Conservation (phyloP, 2,329 filamentous ascomycete genomes). For the Cladosporium sphaerospermum region DNA sequence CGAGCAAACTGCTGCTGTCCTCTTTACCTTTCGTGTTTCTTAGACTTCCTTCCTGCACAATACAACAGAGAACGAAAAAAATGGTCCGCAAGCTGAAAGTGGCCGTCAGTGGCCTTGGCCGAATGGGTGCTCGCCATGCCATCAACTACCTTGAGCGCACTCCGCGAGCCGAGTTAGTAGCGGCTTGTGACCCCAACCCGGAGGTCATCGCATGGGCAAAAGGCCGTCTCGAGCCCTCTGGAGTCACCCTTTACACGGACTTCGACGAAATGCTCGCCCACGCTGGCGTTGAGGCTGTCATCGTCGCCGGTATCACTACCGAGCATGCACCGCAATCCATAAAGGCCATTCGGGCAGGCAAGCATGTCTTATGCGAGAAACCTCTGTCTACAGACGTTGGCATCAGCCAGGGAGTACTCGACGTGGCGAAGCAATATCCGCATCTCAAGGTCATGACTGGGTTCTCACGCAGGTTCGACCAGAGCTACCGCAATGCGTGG, state of each 20-base stretch:
- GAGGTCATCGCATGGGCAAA: conserved; percentile 45
- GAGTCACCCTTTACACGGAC: conserved; percentile 47
- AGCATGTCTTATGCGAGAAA: conserved; percentile 57
- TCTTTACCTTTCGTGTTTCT: too few relatives aligned
- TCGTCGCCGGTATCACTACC: conserved; percentile 50
- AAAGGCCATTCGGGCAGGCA: conserved; percentile 48
- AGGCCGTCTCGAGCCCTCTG: conserved; percentile 45
- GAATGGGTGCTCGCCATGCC: conserved; percentile 46
- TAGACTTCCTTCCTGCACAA: background rate
- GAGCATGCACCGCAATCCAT: conserved; percentile 54
- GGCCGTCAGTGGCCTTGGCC: conserved; percentile 43
- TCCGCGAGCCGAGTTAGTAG: conserved; percentile 41
- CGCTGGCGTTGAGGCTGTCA: conserved; percentile 49
- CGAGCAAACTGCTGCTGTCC: too few relatives aligned
- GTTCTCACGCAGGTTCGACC: conserved; percentile 61
- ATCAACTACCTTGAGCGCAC: conserved; percentile 42
- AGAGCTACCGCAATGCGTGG: conserved; percentile 57
- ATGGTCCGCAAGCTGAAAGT: conserved; percentile 38
- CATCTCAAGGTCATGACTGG: conserved; percentile 61
- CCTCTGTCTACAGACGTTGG: conserved; percentile 54
- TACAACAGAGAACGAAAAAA: conserved; percentile 9
- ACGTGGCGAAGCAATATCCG: conserved; percentile 49
- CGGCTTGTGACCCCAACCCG: conserved; percentile 41
- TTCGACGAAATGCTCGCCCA: conserved; percentile 54
- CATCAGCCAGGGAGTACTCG: conserved; percentile 54